Percentiles rank a stretch among this genome's conserved stretches.
These are phyloP conservation scores for Mucor sp. DNA, from an alignment of 371 early-diverging fungal genomes.

Conservation along the genomic window DNA sequence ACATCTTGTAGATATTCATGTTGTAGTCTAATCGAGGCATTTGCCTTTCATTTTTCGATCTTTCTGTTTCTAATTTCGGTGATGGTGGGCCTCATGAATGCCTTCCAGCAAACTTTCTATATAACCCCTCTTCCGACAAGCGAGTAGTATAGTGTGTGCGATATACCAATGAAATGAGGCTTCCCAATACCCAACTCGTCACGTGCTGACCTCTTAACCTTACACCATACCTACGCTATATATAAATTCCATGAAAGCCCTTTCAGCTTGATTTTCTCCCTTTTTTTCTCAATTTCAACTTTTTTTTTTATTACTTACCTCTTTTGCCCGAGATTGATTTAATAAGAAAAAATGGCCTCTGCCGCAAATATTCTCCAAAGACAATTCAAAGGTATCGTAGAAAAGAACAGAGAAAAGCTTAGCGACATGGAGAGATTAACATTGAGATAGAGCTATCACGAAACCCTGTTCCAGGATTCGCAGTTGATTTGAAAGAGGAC, in stretches of 20 bases:
- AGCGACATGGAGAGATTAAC: not conserved
- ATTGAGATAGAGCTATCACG: constrained; percentile 47
- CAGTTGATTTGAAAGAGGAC: constrained; percentile 67
- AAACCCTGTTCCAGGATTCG: constrained; percentile 74
- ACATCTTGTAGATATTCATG: too few relatives aligned
- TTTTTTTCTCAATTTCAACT: not conserved
- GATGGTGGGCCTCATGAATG: not conserved
- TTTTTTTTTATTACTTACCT: too few relatives aligned
- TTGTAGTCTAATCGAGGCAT: too few relatives aligned
- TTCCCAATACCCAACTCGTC: not conserved
- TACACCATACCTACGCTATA: not conserved
- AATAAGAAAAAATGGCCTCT: constrained; percentile 27
- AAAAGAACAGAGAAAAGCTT: not conserved
- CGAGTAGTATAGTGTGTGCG: not conserved
- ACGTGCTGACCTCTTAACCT: not conserved
- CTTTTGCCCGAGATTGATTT: not conserved
- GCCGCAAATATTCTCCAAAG: constrained; percentile 56
- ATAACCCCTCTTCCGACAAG: not conserved
- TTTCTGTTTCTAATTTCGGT: not conserved
- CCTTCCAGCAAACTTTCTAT: not conserved
- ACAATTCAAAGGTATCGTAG: constrained; percentile 55
- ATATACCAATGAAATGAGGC: not conserved
- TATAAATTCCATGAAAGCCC: not conserved
- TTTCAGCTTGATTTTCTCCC: not conserved
- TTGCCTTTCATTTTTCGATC: too few relatives aligned